Evolutionary conservation across 192 early-diverging fungal species (phyloP), one percentile per base, ranked within the genome.

Genomic region (Thamnidium elegans): DNA sequence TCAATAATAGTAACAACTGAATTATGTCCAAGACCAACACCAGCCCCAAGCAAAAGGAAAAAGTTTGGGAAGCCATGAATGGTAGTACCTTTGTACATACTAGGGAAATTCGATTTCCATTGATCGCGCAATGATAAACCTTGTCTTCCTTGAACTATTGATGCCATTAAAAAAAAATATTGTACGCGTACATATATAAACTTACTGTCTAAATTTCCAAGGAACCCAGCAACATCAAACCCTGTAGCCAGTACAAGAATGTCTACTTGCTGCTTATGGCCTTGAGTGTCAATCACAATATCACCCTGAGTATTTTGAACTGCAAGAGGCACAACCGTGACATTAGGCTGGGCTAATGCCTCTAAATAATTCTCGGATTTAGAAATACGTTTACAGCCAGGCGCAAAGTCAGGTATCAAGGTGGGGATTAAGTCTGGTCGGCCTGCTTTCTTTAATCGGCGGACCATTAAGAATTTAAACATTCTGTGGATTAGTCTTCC

Each of bases 21-120:
- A 31, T 76, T 75, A 45, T 84, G 85, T n/a, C 79, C 82, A 2
- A 85, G 60, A 10, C 75, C 81, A 46, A 74, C 69, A 62, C 76
- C 58, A 21, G 84, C 81, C 42, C 81, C 86, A 2, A 85, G 67
- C 54, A 85, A 45, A n/a, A 77, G 42, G 58, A 82, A 87, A 15
- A 82, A 44, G 62, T 87, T 87, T 9, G 85, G 85, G 26, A 78
- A 81, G 6, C 77, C 77, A 43, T 73, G 54, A 36, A 69, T 50
- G n/a, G 72, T 73, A 1, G 76, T 67, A 8, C 77, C 79, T 31
- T 78, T 73, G 63, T 63, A 73, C 1, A 66, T 68, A 20, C 59
- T 58, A 54, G 58, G 71, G 34, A 52, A 63, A 9, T 60, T 46
- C 3, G 44, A 46, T 3, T 15, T 1, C 71, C 71, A 73, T 19